Evolutionary conservation across 2,329 filamentous ascomycete genomes (phyloP).

Genomic region (Cryphonectria naterciae): DNA sequence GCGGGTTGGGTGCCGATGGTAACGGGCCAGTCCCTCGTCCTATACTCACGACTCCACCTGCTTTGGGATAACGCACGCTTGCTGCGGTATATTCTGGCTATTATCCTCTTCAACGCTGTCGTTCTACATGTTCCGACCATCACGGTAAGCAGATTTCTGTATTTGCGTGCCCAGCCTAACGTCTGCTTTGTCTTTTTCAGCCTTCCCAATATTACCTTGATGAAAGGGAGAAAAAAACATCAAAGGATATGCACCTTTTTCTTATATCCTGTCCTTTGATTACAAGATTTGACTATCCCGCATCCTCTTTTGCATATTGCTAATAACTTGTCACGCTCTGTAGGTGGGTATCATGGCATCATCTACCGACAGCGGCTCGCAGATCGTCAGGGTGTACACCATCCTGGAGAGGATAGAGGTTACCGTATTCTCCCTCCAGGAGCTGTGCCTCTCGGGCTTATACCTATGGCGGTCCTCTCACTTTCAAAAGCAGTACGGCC

Average conservation of each 20-base stretch:
- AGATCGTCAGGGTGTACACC: conserved; percentile 32
- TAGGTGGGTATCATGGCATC: not conserved
- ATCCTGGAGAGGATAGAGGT: conserved; percentile 43
- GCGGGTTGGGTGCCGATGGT: conserved; percentile 59
- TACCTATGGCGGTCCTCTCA: conserved; percentile 59
- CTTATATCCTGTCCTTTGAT: not conserved
- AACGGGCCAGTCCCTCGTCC: conserved; percentile 59
- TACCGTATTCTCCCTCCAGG: conserved; percentile 49
- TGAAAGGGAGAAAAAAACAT: not conserved
- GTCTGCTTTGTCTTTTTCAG: not conserved
- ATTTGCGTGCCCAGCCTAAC: not conserved
- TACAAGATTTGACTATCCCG: not conserved
- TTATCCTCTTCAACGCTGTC: conserved; percentile 60
- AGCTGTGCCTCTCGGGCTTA: conserved; percentile 49
- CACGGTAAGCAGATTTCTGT: conserved; percentile 44
- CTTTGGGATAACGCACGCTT: conserved; percentile 54
- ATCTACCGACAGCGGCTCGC: conserved; percentile 29
- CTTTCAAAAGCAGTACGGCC: conserved; percentile 43
- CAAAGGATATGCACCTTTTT: not conserved
- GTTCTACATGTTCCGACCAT: conserved; percentile 58
- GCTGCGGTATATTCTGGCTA: conserved; percentile 53
- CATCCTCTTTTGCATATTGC: not conserved
- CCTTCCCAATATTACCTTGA: not conserved
- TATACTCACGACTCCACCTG: conserved; percentile 65
- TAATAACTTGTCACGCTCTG: not conserved